Evolutionary conservation across 2,329 filamentous ascomycete species (phyloP).

Genomic region (Didymella exigua): DNA sequence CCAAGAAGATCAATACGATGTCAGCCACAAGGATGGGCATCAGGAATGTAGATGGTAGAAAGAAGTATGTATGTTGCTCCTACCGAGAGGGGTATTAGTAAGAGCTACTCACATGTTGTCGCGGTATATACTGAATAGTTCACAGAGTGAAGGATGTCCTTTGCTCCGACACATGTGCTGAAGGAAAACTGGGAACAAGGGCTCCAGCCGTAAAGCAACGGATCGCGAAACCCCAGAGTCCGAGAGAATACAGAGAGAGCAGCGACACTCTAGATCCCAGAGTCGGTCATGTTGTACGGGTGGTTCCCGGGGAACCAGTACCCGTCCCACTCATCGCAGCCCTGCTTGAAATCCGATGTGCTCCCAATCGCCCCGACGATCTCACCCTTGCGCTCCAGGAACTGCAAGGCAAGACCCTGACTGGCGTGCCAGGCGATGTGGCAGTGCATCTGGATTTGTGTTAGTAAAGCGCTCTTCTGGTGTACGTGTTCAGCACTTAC

Average conservation of each 20-base stretch:
- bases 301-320: slow-evolving; percentile 41
- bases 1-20: no score
- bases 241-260: background rate
- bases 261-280: slow-evolving; percentile 28
- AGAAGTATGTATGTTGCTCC: no score
- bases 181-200: no score
- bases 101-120: no score
- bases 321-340: slow-evolving; percentile 40
- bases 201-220: no score
- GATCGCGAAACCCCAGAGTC: no score
- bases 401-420: slow-evolving; percentile 57
- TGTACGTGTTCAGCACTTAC: background rate
- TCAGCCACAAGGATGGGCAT: no score
- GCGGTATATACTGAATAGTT: no score
- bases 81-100: no score
- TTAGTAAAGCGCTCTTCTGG: background rate
- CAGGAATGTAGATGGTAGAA: no score
- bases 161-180: no score
- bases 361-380: slow-evolving; percentile 31
- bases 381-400: slow-evolving; percentile 52
- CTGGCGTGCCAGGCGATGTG: slow-evolving; percentile 46
- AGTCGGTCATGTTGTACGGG: slow-evolving; percentile 44
- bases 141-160: no score
- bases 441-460: slow-evolving; percentile 32
- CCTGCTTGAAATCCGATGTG: slow-evolving; percentile 28